Conservation (phyloP, 192 early-diverging fungal genomes). For the Mortierella antarctica region DNA sequence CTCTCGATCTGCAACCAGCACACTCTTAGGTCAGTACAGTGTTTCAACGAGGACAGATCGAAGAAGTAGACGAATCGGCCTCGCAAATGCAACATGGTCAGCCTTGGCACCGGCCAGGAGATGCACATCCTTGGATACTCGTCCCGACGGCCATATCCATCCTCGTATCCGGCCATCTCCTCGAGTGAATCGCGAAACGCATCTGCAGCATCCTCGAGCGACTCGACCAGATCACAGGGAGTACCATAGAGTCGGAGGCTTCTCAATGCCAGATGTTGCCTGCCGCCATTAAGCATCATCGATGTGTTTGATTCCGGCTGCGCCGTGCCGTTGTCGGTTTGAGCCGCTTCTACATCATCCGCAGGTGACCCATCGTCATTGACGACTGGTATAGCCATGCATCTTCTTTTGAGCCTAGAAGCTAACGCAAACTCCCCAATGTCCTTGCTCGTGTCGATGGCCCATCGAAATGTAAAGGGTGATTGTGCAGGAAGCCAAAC, state of each 20-base stretch:
- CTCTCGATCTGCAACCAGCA: slow-evolving; percentile 16
- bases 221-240: slow-evolving; percentile 10
- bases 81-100: slow-evolving; percentile 14
- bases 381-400: neutral
- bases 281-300: neutral
- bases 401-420: slow-evolving; percentile 4
- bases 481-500: slow-evolving; percentile 22
- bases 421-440: slow-evolving; percentile 13
- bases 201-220: slow-evolving; percentile 32
- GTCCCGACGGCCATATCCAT: slow-evolving; percentile 14
- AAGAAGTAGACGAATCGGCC: slow-evolving; percentile 36
- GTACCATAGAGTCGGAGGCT: slow-evolving; percentile 16
- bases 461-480: slow-evolving; percentile 21
- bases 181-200: slow-evolving; percentile 27
- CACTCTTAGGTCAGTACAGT: slow-evolving; percentile 12
- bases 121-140: slow-evolving; percentile 19
- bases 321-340: too few relatives aligned
- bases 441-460: slow-evolving; percentile 13
- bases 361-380: neutral
- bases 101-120: slow-evolving; percentile 8
- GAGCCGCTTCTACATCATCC: neutral
- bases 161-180: slow-evolving; percentile 29
- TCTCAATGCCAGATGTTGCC: neutral
- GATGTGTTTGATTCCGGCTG: too few relatives aligned
- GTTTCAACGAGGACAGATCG: slow-evolving; percentile 9